Evolutionary conservation across 768 basidiomycete genomes (phyloP).

Genomic region (Cubamyces sp.): DNA sequence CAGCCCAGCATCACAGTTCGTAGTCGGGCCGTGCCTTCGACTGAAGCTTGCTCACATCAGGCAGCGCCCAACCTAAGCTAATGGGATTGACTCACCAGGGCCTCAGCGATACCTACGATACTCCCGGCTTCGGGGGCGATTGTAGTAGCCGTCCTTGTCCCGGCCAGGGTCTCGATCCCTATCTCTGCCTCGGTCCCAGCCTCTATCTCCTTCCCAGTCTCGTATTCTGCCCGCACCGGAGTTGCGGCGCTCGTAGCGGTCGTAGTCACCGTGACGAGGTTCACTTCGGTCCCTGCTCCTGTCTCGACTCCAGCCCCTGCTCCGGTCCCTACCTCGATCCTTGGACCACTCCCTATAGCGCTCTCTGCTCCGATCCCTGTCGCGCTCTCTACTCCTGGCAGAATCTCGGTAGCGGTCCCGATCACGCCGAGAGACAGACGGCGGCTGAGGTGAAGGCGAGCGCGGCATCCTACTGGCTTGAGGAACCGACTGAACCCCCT

Average conservation of each 20-base stretch:
- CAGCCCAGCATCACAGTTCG: no score
- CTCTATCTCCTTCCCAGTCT: neutral
- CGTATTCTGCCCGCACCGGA: neutral
- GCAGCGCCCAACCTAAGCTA: neutral
- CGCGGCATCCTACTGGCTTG: neutral
- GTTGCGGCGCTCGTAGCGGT: neutral
- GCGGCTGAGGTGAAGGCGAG: neutral
- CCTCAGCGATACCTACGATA: neutral
- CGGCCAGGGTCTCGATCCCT: neutral
- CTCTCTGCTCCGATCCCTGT: no score
- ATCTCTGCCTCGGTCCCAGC: neutral
- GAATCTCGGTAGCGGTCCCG: neutral
- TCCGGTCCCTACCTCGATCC: constrained; percentile 3
- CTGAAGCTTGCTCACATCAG: neutral
- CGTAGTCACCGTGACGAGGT: neutral
- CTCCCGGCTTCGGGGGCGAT: neutral
- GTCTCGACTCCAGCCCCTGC: neutral
- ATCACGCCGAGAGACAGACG: neutral
- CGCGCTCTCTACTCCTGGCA: no score
- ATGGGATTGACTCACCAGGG: neutral
- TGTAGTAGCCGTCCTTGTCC: neutral
- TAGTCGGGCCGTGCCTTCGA: no score
- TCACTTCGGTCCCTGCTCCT: neutral
- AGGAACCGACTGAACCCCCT: neutral
- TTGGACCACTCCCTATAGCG: no score